Percentiles rank a stretch among this genome's conserved stretches.
phyloP scores from a whole-genome alignment of 257 asterid species.

The Lycium barbarum region DNA sequence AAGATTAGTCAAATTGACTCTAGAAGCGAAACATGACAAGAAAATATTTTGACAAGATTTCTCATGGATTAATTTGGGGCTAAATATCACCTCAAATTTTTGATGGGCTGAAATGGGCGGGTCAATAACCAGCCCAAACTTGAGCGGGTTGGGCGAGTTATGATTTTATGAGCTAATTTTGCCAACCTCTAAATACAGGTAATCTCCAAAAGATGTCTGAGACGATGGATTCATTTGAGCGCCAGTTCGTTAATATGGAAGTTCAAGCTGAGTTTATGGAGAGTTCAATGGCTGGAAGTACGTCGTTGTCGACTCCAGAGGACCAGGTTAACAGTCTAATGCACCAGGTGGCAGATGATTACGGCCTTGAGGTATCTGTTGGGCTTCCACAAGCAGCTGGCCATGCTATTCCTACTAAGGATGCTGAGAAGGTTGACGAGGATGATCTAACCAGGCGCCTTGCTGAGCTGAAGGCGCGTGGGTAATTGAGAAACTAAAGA shows the following conservation, averaged over 20 bases:
- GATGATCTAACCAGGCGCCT: conserved; percentile 92
- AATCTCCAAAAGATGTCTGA: conserved; percentile 97
- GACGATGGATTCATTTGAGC: conserved; percentile 95
- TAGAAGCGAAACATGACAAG: too few species aligned
- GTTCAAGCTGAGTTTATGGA: conserved; percentile 99
- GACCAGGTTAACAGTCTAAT: conserved; percentile 87
- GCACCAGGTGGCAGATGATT: conserved; percentile 99
- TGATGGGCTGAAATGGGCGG: too few species aligned
- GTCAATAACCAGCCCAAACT: too few species aligned
- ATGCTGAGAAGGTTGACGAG: conserved; percentile 88
- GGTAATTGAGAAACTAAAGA: conserved; percentile 44
- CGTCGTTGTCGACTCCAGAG: conserved; percentile 93
- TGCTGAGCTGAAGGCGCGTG: conserved; percentile 95
- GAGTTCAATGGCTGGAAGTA: conserved; percentile 98
- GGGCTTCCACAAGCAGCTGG: conserved; percentile 92
- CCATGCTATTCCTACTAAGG: conserved; percentile 60
- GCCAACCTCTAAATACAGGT: conserved; percentile 66
- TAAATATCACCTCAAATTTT: too few species aligned
- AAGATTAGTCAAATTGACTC: too few species aligned
- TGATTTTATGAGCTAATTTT: too few species aligned
- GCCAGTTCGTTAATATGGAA: conserved; percentile 95
- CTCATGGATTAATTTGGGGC: too few species aligned
- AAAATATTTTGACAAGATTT: too few species aligned
- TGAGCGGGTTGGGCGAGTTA: too few species aligned
- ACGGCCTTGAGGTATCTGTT: conserved; percentile 94